Evolutionary conservation across 768 basidiomycete genomes (phyloP).

Genomic region (Rhodotorula diobovata): DNA sequence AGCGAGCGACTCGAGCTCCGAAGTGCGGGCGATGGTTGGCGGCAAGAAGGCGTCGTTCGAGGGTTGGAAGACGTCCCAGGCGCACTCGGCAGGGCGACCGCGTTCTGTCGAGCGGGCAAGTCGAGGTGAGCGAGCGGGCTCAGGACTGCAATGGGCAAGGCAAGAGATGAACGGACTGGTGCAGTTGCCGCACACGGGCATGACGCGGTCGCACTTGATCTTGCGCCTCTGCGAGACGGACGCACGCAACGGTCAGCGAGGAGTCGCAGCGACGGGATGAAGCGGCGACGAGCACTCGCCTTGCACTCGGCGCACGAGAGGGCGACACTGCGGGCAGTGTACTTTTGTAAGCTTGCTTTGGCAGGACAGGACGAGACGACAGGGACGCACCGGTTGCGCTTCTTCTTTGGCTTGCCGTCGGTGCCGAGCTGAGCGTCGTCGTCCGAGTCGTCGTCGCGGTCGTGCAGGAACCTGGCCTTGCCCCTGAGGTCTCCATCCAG

Average conservation of each 20-base stretch:
- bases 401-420: constrained; percentile 6
- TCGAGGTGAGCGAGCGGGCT: too few species aligned
- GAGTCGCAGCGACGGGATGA: too few species aligned
- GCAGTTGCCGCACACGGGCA: constrained; percentile 37
- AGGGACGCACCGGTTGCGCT: constrained; percentile 14
- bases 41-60: constrained; percentile 33
- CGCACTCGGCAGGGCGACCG: constrained; percentile 16
- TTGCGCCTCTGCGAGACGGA: constrained; percentile 9
- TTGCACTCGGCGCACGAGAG: constrained; percentile 36
- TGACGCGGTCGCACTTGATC: constrained; percentile 36
- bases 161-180: not conserved
- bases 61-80: constrained; percentile 37
- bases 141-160: too few species aligned
- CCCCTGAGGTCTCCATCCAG: not conserved
- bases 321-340: constrained; percentile 15
- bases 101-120: constrained; percentile 6
- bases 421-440: not conserved
- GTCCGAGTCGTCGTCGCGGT: not conserved
- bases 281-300: not conserved
- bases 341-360: not conserved
- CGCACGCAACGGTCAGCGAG: not conserved
- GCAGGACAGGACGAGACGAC: not conserved
- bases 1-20: constrained; percentile 26
- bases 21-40: constrained; percentile 26
- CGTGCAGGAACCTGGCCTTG: constrained; percentile 7